Percentiles rank a stretch among this genome's conserved stretches.
Conservation (phyloP, 1,284 basidiomycete genomes). For the Bjerkandera adusta region DNA sequence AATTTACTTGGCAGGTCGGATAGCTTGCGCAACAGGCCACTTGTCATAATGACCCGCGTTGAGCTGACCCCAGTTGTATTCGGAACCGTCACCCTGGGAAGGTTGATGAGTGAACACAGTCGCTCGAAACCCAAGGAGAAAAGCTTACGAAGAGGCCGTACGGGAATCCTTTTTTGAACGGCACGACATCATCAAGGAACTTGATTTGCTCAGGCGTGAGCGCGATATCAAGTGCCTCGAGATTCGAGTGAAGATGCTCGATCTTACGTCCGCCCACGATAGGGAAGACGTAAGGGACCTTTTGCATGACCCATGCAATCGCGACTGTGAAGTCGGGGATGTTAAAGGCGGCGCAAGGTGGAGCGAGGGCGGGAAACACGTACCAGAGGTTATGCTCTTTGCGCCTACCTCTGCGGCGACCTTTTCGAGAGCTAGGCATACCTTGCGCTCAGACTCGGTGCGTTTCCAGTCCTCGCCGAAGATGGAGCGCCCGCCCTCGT, state of each 20-base stretch:
- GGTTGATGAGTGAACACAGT: not conserved
- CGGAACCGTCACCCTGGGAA: conserved; percentile 5
- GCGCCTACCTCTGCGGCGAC: conserved; percentile 5
- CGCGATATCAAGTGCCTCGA: conserved; percentile 23
- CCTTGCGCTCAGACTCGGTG: conserved; percentile 6
- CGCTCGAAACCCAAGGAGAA: not conserved
- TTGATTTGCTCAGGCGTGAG: conserved; percentile 21
- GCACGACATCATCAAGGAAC: conserved; percentile 18
- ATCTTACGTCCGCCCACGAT: conserved; percentile 26
- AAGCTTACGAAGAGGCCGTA: conserved; percentile 2
- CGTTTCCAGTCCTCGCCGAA: conserved; percentile 4
- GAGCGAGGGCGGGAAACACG: not conserved
- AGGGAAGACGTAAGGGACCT: conserved; percentile 24
- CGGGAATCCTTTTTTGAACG: conserved; percentile 24
- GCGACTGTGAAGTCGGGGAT: conserved; percentile 16
- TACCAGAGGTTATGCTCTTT: conserved; percentile 7
- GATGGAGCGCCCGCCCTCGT: not conserved
- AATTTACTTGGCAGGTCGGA: too few relatives aligned
- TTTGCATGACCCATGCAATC: conserved; percentile 27
- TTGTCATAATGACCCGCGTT: conserved; percentile 4
- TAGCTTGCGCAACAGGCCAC: conserved; percentile 4
- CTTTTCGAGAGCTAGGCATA: conserved; percentile 5
- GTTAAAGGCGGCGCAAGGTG: not conserved
- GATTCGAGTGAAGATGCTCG: conserved; percentile 22
- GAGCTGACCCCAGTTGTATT: conserved; percentile 1